Percentiles rank a stretch among this genome's conserved stretches.
Evolutionary conservation across 805 yeast genomes (phyloP).

Genomic region (Candida piceae): DNA sequence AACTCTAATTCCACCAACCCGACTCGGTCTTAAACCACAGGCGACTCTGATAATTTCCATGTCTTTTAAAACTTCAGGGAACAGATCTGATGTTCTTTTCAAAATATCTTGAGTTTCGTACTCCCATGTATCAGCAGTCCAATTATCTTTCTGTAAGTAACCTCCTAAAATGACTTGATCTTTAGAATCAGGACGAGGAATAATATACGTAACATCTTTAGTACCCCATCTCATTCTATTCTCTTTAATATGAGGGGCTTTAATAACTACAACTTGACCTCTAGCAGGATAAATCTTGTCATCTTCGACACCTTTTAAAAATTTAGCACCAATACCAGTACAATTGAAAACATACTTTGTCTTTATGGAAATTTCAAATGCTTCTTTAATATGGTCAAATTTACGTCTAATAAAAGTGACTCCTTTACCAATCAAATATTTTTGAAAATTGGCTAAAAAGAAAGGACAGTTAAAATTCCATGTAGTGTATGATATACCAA

Average conservation of each 20-base stretch:
- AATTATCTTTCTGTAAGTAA: slow-evolving; percentile 56
- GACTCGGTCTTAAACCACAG: slow-evolving; percentile 72
- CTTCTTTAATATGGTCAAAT: slow-evolving; percentile 53
- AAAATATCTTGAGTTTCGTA: slow-evolving; percentile 45
- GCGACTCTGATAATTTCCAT: slow-evolving; percentile 57
- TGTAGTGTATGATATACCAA: slow-evolving; percentile 52
- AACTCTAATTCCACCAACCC: slow-evolving; percentile 71
- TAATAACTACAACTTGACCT: slow-evolving; percentile 73
- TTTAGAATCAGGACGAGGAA: slow-evolving; percentile 64
- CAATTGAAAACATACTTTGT: slow-evolving; percentile 64
- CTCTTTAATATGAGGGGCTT: slow-evolving; percentile 61
- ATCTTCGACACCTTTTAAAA: slow-evolving; percentile 63
- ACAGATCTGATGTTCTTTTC: slow-evolving; percentile 45
- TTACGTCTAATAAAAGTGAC: slow-evolving; percentile 45
- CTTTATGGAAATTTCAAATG: slow-evolving; percentile 27
- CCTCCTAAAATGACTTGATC: slow-evolving; percentile 76
- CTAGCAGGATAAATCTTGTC: slow-evolving; percentile 61
- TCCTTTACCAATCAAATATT: slow-evolving; percentile 41
- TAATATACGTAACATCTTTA: slow-evolving; percentile 59
- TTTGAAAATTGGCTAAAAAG: slow-evolving; percentile 45
- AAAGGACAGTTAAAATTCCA: slow-evolving; percentile 74
- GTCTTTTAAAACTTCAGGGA: slow-evolving; percentile 42
- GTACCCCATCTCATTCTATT: slow-evolving; percentile 60
- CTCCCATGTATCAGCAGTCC: slow-evolving; percentile 51
- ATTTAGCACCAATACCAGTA: slow-evolving; percentile 66